Evolutionary conservation across 1,139 yeast species (phyloP).

Genomic region (Yamadazyma blattariae): DNA sequence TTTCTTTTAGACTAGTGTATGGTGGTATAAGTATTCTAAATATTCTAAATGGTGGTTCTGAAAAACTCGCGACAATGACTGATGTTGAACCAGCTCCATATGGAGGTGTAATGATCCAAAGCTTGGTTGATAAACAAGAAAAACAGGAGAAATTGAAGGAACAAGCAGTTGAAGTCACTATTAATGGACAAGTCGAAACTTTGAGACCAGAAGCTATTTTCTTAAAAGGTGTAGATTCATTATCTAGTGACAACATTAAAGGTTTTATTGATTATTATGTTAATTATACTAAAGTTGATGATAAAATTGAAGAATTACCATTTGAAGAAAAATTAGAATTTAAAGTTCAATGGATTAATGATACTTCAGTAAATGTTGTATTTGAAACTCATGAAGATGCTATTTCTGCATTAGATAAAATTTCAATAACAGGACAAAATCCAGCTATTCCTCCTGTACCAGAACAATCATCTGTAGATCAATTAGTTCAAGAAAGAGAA

Average conservation of each 20-base stretch:
- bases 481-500: slow-evolving; percentile 31
- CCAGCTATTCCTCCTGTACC: slow-evolving; percentile 13
- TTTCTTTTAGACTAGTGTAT: too few species aligned
- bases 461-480: slow-evolving; percentile 17
- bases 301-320: slow-evolving; percentile 15
- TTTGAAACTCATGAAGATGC: slow-evolving; percentile 48
- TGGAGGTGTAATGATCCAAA: slow-evolving; percentile 42
- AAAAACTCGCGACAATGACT: too few species aligned
- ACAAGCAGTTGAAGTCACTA: slow-evolving; percentile 34
- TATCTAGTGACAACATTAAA: slow-evolving; percentile 64
- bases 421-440: slow-evolving; percentile 23
- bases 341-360: slow-evolving; percentile 70
- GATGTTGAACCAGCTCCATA: slow-evolving; percentile 36
- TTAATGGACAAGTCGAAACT: slow-evolving; percentile 28
- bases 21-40: too few species aligned
- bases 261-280: slow-evolving; percentile 50
- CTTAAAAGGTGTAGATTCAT: slow-evolving; percentile 63
- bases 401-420: slow-evolving; percentile 31
- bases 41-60: too few species aligned
- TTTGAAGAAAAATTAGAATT: slow-evolving; percentile 33
- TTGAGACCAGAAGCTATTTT: slow-evolving; percentile 50
- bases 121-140: slow-evolving; percentile 38
- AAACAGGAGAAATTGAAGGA: slow-evolving; percentile 28
- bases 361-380: slow-evolving; percentile 53
- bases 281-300: slow-evolving; percentile 24